Evolutionary conservation across 257 asterid genomes (phyloP).

Genomic region (Nicotiana benthamiana): DNA sequence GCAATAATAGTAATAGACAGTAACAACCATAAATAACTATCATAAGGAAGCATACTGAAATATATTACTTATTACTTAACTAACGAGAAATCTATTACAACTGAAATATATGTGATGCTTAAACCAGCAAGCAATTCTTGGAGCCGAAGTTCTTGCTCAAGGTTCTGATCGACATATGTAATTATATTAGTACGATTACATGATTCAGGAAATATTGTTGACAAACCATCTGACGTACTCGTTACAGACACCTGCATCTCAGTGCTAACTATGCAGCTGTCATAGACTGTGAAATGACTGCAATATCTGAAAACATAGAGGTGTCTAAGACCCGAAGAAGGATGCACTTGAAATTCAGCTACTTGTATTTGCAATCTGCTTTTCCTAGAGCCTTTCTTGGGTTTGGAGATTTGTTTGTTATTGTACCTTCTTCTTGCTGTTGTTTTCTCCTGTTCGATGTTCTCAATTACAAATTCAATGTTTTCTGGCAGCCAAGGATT

Average conservation of each 20-base stretch:
- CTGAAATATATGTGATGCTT: neutral
- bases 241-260: neutral
- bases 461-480: neutral
- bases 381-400: neutral
- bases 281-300: neutral
- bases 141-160: neutral
- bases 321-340: neutral
- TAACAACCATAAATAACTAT: too few species aligned
- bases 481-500: neutral
- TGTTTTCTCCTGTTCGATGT: neutral
- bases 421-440: neutral
- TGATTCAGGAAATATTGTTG: neutral
- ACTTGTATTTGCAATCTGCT: neutral
- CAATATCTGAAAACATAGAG: neutral
- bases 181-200: neutral
- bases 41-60: too few species aligned
- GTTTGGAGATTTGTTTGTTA: neutral
- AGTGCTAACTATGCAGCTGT: neutral
- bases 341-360: neutral
- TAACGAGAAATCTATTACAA: neutral
- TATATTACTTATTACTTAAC: neutral
- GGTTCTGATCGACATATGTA: neutral
- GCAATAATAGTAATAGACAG: too few species aligned
- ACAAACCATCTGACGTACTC: neutral
- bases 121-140: neutral